phyloP scores from a whole-genome alignment of 345 rosid species.

The Dipteronia dyeriana region DNA sequence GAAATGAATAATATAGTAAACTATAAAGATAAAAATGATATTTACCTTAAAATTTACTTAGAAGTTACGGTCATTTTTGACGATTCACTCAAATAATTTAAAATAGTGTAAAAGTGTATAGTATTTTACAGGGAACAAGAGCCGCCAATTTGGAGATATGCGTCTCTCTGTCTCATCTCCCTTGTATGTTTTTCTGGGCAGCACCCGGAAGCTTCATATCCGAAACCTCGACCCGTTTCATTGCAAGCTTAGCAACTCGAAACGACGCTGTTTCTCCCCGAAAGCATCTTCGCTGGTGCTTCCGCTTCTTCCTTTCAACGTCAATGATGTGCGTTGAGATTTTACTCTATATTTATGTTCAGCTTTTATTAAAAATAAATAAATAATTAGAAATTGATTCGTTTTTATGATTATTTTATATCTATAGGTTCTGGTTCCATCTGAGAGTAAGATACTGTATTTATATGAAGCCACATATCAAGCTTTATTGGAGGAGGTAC shows the following conservation, averaged over 20 bases:
- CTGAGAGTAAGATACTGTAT: slow-evolving; percentile 75
- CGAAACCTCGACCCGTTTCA: slow-evolving; percentile 1
- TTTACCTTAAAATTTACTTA: too few species aligned
- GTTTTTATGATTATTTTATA: neutral
- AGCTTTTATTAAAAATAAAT: too few species aligned
- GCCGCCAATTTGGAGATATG: slow-evolving; percentile 4
- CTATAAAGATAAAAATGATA: too few species aligned
- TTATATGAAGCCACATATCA: slow-evolving; percentile 76
- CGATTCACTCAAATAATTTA: too few species aligned
- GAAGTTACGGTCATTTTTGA: too few species aligned
- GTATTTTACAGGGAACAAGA: neutral
- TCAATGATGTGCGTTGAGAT: slow-evolving; percentile 42
- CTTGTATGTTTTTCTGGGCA: neutral
- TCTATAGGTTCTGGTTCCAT: slow-evolving; percentile 69
- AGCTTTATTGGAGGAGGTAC: slow-evolving; percentile 78
- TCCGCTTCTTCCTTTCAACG: slow-evolving; percentile 65
- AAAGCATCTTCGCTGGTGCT: slow-evolving; percentile 43
- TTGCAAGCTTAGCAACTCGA: neutral
- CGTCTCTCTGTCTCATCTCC: neutral
- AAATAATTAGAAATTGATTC: neutral
- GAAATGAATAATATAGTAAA: too few species aligned
- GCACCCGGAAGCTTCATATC: neutral
- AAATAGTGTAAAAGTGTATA: too few species aligned
- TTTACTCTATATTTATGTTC: too few species aligned
- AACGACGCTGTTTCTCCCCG: slow-evolving; percentile 19